A percentile compares a stretch with the other conserved stretches of the same genome.
Conservation (phyloP, 495 filamentous ascomycete species). For the Lophiotrema nucula region DNA sequence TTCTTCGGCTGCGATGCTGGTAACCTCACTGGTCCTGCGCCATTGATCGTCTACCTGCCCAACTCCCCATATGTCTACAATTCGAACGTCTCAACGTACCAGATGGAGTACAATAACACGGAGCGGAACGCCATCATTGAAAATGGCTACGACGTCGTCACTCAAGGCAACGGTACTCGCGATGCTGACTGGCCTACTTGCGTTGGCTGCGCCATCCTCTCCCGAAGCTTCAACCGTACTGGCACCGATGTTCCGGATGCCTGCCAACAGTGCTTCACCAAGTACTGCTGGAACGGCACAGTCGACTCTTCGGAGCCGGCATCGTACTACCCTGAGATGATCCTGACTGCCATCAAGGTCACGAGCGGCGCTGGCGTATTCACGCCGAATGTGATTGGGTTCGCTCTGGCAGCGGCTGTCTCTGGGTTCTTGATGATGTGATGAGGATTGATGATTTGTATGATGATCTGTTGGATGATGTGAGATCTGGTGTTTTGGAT, state of each 20-base stretch:
- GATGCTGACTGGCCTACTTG: conserved; percentile 74
- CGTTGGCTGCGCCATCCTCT: conserved; percentile 86
- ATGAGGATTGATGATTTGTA: neutral
- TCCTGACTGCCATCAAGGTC: conserved; percentile 12
- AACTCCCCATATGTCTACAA: conserved; percentile 74
- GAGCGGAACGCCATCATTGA: conserved; percentile 73
- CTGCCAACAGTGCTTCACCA: conserved; percentile 71
- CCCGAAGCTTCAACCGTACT: conserved; percentile 67
- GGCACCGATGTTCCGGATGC: conserved; percentile 60
- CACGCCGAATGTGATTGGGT: conserved; percentile 13
- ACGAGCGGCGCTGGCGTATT: conserved; percentile 20
- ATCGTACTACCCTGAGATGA: conserved; percentile 11
- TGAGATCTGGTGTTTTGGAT: too few relatives aligned
- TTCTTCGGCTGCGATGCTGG: conserved; percentile 87
- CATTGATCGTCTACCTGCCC: conserved; percentile 86
- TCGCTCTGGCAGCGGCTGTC: conserved; percentile 3
- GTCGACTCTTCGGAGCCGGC: conserved; percentile 39
- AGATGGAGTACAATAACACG: conserved; percentile 56
- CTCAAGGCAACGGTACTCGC: conserved; percentile 72
- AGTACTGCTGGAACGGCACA: conserved; percentile 88
- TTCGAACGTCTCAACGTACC: conserved; percentile 75
- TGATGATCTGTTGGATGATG: too few relatives aligned
- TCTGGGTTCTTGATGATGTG: conserved; percentile 9
- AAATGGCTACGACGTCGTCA: conserved; percentile 82
- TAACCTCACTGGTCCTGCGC: conserved; percentile 62